Evolutionary conservation across 805 yeast genomes (phyloP), one percentile per base, ranked within the genome.

Genomic region (Teunomyces cretensis): DNA sequence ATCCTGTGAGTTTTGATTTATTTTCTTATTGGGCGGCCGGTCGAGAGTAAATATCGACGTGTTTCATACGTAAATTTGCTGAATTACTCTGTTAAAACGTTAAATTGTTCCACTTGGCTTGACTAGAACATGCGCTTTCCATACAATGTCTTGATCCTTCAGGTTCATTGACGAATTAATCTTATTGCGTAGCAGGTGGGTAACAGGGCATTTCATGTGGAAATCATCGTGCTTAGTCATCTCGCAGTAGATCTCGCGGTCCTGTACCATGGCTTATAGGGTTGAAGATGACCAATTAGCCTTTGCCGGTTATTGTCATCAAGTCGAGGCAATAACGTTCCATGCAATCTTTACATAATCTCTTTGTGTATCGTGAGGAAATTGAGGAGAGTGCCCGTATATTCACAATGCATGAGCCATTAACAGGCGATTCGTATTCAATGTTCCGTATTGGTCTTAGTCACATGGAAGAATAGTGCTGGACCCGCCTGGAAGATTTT

Each of bases 1-100:
- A 33, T 17, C 36, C 36, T 33, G 36, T 33, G 36, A 16, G 36
- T 33, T 33, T 33, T 33, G 36, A 33, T 22, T 33, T 33, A 33
- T 33, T 33, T 33, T 33, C 36, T 33, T n/a, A 33, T 13, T 16
- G 17, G n/a, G 9, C 24, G 13, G 16, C 17, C 12, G 16, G 36
- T 33, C 15, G 24, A 16, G 8, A 11, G 24, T 33, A 22, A 17
- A 33, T 33, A 33, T 16, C 17, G 19, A 33, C 17, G 36, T 33
- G 36, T 33, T 33, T 33, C 36, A 33, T 33, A 33, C 36, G 17
- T 33, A 33, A 33, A 33, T 33, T 33, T 33, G 16, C 17, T 14
- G 13, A 17, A 33, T 33, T 33, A 33, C 22, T 19, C 22, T 19
- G 22, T 19, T 19, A 19, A 19, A 19, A 19, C 6, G 22, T 19